Conservation (phyloP, 306 rosid species). For the Cucurbita maxima region DNA sequence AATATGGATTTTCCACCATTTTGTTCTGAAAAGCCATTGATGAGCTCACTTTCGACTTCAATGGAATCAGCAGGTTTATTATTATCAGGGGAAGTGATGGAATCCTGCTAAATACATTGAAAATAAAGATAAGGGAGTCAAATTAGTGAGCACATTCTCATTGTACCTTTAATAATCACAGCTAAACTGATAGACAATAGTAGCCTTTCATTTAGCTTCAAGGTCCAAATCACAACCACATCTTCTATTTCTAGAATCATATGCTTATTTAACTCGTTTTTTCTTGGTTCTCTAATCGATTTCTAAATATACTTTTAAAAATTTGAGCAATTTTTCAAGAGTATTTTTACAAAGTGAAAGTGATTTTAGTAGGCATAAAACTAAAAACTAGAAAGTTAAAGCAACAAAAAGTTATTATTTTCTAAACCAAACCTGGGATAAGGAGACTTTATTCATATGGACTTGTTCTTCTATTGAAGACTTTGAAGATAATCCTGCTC, state of each 20-base stretch:
- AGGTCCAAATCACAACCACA: neutral
- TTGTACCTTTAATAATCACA: neutral
- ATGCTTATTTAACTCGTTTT: neutral
- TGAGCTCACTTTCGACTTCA: neutral
- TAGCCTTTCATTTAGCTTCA: neutral
- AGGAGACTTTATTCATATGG: neutral
- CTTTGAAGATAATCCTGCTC: neutral
- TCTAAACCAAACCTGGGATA: neutral
- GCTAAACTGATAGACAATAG: neutral
- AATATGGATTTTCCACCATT: neutral
- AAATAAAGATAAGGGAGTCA: neutral
- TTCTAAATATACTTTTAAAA: neutral
- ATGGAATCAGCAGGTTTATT: neutral
- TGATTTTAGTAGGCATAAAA: neutral
- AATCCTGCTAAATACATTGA: neutral
- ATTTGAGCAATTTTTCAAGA: neutral
- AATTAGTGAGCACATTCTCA: neutral
- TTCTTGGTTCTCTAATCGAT: neutral
- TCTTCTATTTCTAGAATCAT: neutral
- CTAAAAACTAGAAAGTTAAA: neutral
- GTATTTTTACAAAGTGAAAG: neutral
- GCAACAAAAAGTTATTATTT: neutral
- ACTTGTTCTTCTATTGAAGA: neutral
- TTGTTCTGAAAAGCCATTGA: neutral
- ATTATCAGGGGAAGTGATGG: neutral